A percentile compares a stretch with the other conserved stretches of the same genome.
Conservation (phyloP, 139 green algal species). For the Micractinium conductrix region DNA sequence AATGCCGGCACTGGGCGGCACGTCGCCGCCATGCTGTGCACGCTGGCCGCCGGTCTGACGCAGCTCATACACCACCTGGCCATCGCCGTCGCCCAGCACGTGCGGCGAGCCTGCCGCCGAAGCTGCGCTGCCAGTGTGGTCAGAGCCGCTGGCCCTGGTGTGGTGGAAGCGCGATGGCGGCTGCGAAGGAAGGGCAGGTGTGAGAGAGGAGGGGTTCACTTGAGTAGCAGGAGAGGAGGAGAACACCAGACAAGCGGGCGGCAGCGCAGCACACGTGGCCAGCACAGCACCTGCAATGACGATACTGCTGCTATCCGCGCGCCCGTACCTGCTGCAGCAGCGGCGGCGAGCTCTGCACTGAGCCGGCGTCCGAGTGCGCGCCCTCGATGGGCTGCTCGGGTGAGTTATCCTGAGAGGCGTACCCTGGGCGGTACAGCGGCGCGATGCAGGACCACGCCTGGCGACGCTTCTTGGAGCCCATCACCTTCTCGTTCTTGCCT, state of each 20-base stretch:
- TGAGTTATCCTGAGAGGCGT: constrained; percentile 12
- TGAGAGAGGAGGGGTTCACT: no score
- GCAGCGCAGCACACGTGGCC: no score
- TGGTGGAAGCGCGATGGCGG: not conserved
- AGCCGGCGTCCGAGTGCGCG: not conserved
- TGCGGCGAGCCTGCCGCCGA: not conserved
- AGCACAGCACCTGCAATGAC: no score
- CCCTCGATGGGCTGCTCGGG: not conserved
- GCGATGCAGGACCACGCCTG: constrained; percentile 2
- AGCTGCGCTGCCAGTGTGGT: not conserved
- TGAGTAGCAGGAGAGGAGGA: no score
- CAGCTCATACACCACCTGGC: constrained; percentile 36
- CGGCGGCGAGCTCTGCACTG: not conserved
- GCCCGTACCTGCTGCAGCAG: not conserved
- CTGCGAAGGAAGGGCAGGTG: not conserved
- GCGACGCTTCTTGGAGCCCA: not conserved
- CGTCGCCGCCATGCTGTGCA: not conserved
- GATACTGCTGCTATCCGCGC: no score
- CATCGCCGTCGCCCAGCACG: not conserved
- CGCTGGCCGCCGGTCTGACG: no score
- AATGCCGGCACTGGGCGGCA: no score
- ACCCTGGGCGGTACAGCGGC: constrained; percentile 26
- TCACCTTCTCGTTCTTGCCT: constrained; percentile 39
- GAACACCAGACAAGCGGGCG: no score
- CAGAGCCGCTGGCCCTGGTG: constrained; percentile 1